A percentile compares a stretch with the other conserved stretches of the same genome.
These are phyloP conservation scores for Penicillium fimorum DNA, from an alignment of 495 filamentous ascomycete species.

Conservation along the genomic window DNA sequence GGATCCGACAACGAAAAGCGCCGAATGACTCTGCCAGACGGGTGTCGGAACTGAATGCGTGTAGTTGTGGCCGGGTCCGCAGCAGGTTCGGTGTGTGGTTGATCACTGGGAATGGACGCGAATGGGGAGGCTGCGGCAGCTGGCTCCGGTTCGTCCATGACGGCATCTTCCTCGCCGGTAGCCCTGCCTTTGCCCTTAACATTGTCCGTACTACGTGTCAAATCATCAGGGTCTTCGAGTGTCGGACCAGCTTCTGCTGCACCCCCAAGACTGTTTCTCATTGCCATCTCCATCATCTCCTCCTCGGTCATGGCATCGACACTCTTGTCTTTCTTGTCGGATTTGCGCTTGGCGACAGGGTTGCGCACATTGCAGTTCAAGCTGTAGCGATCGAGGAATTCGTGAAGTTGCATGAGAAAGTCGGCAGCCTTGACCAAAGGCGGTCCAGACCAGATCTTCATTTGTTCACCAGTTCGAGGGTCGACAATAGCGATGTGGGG, in stretches of 20 bases:
- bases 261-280: constrained; percentile 75
- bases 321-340: constrained; percentile 66
- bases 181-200: constrained; percentile 66
- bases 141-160: constrained; percentile 30
- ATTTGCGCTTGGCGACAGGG: constrained; percentile 79
- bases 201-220: constrained; percentile 64
- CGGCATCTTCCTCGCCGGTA: constrained; percentile 38
- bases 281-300: constrained; percentile 90
- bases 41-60: constrained; percentile 85
- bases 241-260: constrained; percentile 35
- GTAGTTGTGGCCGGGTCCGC: constrained; percentile 68
- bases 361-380: constrained; percentile 85
- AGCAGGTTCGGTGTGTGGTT: constrained; percentile 74
- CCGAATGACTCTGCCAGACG: constrained; percentile 76
- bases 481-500: constrained; percentile 96
- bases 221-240: constrained; percentile 74
- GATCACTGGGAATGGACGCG: constrained; percentile 62
- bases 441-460: constrained; percentile 89
- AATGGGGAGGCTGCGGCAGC: constrained; percentile 51
- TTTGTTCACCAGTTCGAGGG: constrained; percentile 92
- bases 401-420: constrained; percentile 86
- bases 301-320: constrained; percentile 92
- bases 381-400: constrained; percentile 95
- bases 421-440: constrained; percentile 74
- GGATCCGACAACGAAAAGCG: constrained; percentile 77